These are phyloP conservation scores for Schizophyllum commune DNA, from an alignment of 1,284 basidiomycete species.

Conservation along the genomic window DNA sequence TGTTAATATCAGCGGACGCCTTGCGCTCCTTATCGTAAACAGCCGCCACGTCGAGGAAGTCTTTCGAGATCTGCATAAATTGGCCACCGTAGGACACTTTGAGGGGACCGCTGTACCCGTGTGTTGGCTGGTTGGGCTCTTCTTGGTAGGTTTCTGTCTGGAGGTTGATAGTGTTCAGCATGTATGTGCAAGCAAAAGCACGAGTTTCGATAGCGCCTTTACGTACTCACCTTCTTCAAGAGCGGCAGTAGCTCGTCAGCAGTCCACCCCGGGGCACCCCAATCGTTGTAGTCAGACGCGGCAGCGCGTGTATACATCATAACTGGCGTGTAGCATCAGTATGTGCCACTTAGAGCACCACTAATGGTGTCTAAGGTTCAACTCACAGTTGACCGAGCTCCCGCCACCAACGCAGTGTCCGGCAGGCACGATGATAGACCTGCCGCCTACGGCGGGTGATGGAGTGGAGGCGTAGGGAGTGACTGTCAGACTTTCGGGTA, in stretches of 20 bases:
- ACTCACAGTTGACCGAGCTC: conserved; percentile 51
- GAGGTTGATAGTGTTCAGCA: too few species aligned
- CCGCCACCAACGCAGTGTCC: conserved; percentile 53
- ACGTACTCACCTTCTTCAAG: conserved; percentile 30
- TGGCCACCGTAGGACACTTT: conserved; percentile 36
- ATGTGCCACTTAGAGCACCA: neutral
- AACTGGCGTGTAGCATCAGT: conserved; percentile 18
- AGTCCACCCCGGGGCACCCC: conserved; percentile 37
- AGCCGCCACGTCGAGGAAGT: conserved; percentile 38
- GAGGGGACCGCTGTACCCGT: conserved; percentile 48
- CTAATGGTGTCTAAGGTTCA: neutral
- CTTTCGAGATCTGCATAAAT: conserved; percentile 29
- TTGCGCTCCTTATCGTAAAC: conserved; percentile 36
- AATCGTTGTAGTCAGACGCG: conserved; percentile 40
- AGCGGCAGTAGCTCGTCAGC: conserved; percentile 34
- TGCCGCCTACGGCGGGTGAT: conserved; percentile 35
- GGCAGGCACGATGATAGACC: conserved; percentile 30
- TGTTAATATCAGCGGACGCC: conserved; percentile 35
- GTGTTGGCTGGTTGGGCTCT: conserved; percentile 25
- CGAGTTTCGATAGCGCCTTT: neutral
- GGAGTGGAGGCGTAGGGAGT: conserved; percentile 34
- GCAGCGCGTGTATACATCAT: conserved; percentile 33
- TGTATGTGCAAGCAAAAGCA: conserved; percentile 26
- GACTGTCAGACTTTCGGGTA: conserved; percentile 30
- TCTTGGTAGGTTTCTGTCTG: conserved; percentile 43